Evolutionary conservation across 768 basidiomycete species (phyloP).

Genomic region (Naganishia vishniacii): DNA sequence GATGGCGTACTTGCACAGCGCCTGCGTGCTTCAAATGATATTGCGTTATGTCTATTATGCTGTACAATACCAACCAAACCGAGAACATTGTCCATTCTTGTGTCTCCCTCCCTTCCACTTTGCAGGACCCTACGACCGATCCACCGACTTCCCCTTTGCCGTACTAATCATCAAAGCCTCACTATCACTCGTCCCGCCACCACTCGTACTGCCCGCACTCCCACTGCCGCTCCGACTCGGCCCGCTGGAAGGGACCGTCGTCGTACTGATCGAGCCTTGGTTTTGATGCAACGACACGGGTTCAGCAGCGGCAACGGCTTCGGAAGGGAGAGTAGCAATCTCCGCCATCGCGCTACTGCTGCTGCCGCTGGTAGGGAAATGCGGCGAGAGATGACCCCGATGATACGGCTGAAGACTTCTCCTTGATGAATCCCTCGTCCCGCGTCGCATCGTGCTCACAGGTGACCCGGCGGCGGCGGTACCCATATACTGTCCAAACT

Average conservation of each 20-base stretch:
- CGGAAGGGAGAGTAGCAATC: no score
- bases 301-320: neutral
- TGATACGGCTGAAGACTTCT: conserved; percentile 11
- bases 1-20: no score
- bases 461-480: neutral
- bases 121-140: conserved; percentile 1
- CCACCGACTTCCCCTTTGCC: conserved; percentile 15
- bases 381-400: conserved; percentile 10
- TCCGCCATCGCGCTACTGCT: no score
- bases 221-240: conserved; percentile 14
- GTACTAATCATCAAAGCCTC: conserved; percentile 18
- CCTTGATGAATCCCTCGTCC: neutral
- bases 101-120: no score
- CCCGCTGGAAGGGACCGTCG: conserved; percentile 1
- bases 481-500: conserved; percentile 11
- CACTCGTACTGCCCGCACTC: conserved; percentile 8
- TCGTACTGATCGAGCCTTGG: conserved; percentile 4
- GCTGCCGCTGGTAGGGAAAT: neutral
- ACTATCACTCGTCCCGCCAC: conserved; percentile 2
- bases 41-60: no score
- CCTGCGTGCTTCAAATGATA: no score
- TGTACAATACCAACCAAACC: no score
- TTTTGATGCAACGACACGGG: conserved; percentile 1
- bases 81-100: no score
- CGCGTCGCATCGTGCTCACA: conserved; percentile 2